Evolutionary conservation across 2,329 filamentous ascomycete species (phyloP), one percentile per base, ranked within the genome.

Genomic region (Alternaria gansuensis): DNA sequence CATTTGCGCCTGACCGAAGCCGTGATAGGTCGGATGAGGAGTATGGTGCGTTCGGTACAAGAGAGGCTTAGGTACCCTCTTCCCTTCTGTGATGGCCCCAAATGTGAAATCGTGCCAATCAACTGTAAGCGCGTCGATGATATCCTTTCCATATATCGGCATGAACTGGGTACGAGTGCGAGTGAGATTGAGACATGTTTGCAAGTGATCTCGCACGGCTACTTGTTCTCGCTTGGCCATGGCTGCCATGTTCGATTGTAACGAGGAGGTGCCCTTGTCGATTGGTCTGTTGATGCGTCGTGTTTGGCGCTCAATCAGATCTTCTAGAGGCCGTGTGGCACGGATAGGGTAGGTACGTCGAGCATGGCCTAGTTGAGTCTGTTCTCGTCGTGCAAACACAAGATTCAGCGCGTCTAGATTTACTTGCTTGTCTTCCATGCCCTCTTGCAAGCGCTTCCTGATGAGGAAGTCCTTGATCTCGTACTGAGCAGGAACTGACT

Each of bases 381-480:
- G 64, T 72, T 96, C 92, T 63, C 90, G 84, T 36, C 84, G 85
- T 0, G 90, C 86, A 0, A 92, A 92, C 0, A 92, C 82, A 26
- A 97, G 82, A 67, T 95, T 95, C 40, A 96, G 82, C 60, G 96
- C 93, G 53, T 89, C 84, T 14, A 96, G 77, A 74, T 88, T 90
- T 14, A 93, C 87, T 10, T 81, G 82, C 45, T 82, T 84, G 78
- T 91, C 88, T 0, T 85, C 84, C 45, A 86, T 82, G 34, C 85
- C 79, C 21, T 84, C 81, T n/a, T 92, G 79, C 6, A 96, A 77
- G 14, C 85, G 85, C 50, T 83, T 84, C 21, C 90, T 86, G 41
- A 98, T 81, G 26, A 91, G 82, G 2, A 86, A 80, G 63, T 96
- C 91, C 31, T 89, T 90, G 51, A 86, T 82, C 67, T 90, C 88